phyloP scores from a whole-genome alignment of 139 green algal species.

The Chlorella ohadii region DNA sequence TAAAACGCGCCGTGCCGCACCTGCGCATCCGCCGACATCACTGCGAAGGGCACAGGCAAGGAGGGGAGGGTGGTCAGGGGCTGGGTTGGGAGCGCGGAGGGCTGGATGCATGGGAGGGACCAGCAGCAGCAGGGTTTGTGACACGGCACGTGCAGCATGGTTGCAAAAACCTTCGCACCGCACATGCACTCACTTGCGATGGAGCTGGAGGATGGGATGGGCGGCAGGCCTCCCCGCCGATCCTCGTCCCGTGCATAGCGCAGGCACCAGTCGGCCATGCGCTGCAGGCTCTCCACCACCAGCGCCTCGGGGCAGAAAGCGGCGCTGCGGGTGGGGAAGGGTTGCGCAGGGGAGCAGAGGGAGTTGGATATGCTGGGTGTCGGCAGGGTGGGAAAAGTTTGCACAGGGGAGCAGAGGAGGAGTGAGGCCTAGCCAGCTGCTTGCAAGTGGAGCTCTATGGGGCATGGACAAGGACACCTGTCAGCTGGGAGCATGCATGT shows the following conservation, averaged over 20 bases:
- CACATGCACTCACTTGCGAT: conserved; percentile 29
- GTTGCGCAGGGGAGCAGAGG: not conserved
- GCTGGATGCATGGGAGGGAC: too few relatives aligned
- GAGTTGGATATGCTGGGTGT: too few relatives aligned
- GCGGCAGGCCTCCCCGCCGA: conserved; percentile 40
- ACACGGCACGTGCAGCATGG: too few relatives aligned
- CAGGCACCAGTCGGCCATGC: conserved; percentile 49
- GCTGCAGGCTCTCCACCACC: conserved; percentile 60
- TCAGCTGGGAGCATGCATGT: too few relatives aligned
- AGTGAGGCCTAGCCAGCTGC: too few relatives aligned
- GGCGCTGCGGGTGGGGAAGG: conserved; percentile 45
- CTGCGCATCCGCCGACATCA: conserved; percentile 5
- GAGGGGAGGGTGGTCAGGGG: too few relatives aligned
- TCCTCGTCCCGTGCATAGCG: conserved; percentile 51
- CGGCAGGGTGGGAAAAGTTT: too few relatives aligned
- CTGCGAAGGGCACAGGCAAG: not conserved
- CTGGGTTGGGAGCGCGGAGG: too few relatives aligned
- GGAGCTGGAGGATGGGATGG: conserved; percentile 41
- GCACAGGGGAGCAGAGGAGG: not conserved
- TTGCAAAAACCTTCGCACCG: too few relatives aligned
- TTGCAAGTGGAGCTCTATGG: too few relatives aligned
- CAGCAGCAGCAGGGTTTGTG: too few relatives aligned
- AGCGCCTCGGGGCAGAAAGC: conserved; percentile 62
- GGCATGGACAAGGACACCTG: too few relatives aligned
- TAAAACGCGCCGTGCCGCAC: conserved; percentile 69